Evolutionary conservation across 1,139 yeast genomes (phyloP).

Genomic region (Suhomyces wounanorum): DNA sequence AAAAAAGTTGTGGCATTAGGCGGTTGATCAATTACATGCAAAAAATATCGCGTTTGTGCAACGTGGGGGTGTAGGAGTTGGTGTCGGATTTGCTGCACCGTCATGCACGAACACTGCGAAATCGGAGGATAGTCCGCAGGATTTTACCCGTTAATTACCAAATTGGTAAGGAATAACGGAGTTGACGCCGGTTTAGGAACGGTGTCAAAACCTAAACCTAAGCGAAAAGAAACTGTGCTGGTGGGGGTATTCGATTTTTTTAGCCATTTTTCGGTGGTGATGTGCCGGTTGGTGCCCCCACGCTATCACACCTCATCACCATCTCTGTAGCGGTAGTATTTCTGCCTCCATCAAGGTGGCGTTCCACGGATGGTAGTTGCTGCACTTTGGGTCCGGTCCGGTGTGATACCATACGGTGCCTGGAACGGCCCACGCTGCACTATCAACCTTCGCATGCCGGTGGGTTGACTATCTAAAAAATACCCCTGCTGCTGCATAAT

Average conservation of each 20-base stretch:
- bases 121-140: background rate
- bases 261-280: background rate
- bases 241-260: background rate
- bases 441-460: background rate
- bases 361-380: background rate
- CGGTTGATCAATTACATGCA: background rate
- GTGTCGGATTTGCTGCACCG: background rate
- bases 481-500: background rate
- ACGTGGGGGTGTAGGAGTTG: background rate
- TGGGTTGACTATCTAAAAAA: background rate
- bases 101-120: background rate
- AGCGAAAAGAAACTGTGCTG: background rate
- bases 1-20: background rate
- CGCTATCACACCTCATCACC: background rate
- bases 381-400: background rate
- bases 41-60: background rate
- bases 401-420: background rate
- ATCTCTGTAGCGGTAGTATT: too few species aligned
- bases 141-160: background rate
- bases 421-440: background rate
- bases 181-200: conserved; percentile 3
- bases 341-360: background rate
- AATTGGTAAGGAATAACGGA: background rate
- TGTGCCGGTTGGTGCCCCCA: background rate
- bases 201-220: background rate